Base-by-base conservation (phyloP, 2,329 filamentous ascomycete species). In the Dissoconium aciculare region DNA sequence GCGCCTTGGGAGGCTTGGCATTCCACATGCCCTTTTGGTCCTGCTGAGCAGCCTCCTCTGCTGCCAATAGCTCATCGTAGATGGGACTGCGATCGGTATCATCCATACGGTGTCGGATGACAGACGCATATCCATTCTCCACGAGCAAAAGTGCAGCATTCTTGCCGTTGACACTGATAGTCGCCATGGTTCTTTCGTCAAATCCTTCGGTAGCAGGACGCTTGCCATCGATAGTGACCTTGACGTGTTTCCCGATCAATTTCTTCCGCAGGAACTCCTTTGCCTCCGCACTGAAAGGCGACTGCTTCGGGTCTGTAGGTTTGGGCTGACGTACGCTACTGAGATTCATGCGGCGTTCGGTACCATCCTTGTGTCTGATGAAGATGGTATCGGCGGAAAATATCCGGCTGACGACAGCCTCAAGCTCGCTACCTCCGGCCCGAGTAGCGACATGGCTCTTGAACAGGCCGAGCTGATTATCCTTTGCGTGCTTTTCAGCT, bases 201-300 rank as follows among this genome's bases (percentile, higher is more conserved):
- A 85, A 98, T 6, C 81, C 85, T 40, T 93, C 87, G 2, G 68
- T 78, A 2, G 83, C 84, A 26, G 87, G 78, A 58, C 89, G 85
- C 55, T 82, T 83, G 34, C 89, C 89, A 52, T 98, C 85, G 36
- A 93, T 74, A 32, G 71, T 78, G 34, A 94, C 73, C 54, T 78
- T 81, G 42, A 95, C 83, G 43, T 93, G 82, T 65, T 98, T 98
- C 38, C 85, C 89, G 49, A 98, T 98, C 17, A 94, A 58, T 55
- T 77, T 83, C 66, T 93, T 93, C 33, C 89, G 76, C 41, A 95
- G 57, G 52, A 87, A 95, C 54, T 98, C 89, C 64, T 98, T 98
- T 17, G 89, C 87, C 52, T 94, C 87, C 9, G 89, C 79, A 43
- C 74, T 71, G 64, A 87, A 98, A 0, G 84, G 83, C 24, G 81